These are phyloP conservation scores for Oldenlandia corymbosa DNA, from an alignment of 257 asterid genomes.

Conservation along the genomic window DNA sequence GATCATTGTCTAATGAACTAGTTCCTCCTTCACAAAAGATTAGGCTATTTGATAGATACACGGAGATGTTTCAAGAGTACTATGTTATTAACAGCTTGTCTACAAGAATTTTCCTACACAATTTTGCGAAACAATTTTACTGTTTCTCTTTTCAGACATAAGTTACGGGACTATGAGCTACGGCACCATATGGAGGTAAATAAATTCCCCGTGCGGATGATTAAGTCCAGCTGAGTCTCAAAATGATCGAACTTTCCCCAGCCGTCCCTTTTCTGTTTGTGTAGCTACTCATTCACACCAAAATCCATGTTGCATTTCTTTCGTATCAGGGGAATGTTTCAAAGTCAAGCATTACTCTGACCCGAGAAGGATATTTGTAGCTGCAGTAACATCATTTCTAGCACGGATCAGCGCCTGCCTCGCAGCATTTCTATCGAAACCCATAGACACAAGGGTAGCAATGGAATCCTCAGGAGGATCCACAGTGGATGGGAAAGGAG, in stretches of 20 bases:
- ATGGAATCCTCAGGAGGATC: constrained; percentile 89
- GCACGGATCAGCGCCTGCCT: constrained; percentile 88
- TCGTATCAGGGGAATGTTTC: background rate
- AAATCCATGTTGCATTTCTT: background rate
- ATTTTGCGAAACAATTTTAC: too few species aligned
- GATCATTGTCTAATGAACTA: too few species aligned
- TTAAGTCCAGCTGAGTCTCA: background rate
- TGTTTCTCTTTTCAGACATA: too few species aligned
- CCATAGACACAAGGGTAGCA: constrained; percentile 75
- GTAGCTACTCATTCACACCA: constrained; percentile 2
- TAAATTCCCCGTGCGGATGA: background rate
- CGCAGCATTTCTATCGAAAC: constrained; percentile 82
- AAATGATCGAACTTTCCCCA: background rate
- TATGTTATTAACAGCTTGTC: too few species aligned
- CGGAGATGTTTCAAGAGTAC: too few species aligned
- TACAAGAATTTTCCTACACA: too few species aligned
- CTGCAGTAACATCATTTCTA: constrained; percentile 76
- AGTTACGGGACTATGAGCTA: background rate
- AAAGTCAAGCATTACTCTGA: constrained; percentile 41
- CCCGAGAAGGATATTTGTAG: constrained; percentile 92
- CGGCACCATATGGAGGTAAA: background rate
- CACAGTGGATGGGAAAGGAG: constrained; percentile 32
- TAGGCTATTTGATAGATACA: too few species aligned
- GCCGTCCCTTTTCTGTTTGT: constrained; percentile 3
- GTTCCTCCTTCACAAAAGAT: too few species aligned